Conservation (phyloP, 2,329 filamentous ascomycete genomes). For the Penicillium sumatraense region DNA sequence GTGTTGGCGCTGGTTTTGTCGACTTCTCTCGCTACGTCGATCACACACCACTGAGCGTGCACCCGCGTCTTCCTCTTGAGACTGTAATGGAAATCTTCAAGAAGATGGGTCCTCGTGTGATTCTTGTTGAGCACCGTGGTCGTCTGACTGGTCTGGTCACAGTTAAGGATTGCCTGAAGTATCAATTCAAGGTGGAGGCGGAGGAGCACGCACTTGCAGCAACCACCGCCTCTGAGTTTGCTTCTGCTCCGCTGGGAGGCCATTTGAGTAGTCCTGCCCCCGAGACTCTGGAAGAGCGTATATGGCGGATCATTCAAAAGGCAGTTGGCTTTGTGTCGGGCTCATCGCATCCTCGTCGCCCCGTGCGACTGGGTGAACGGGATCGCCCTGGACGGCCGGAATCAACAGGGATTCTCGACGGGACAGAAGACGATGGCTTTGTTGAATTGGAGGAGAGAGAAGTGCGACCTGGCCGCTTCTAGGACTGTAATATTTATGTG, state of each 20-base stretch:
- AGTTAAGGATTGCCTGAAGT: conserved; percentile 95
- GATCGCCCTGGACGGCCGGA: conserved; percentile 21
- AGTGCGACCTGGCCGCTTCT: conserved; percentile 12
- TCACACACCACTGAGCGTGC: conserved; percentile 84
- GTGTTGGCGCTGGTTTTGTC: conserved; percentile 62
- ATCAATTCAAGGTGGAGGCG: conserved; percentile 94
- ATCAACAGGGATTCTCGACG: conserved; percentile 53
- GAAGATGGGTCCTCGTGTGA: conserved; percentile 93
- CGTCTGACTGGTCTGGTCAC: conserved; percentile 84
- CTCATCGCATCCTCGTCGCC: conserved; percentile 16
- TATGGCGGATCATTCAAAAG: conserved; percentile 44
- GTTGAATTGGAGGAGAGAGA: conserved; percentile 51
- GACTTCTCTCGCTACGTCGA: conserved; percentile 91
- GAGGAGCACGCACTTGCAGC: conserved; percentile 66
- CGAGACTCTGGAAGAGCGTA: conserved; percentile 39
- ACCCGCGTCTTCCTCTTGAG: conserved; percentile 88
- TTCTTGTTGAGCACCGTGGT: conserved; percentile 89
- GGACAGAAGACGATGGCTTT: conserved; percentile 54
- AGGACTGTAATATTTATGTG: conserved; percentile 13
- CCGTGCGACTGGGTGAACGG: conserved; percentile 20
- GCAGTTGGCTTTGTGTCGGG: conserved; percentile 25
- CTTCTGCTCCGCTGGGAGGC: conserved; percentile 24
- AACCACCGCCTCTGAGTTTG: conserved; percentile 30
- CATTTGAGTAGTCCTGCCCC: conserved; percentile 22
- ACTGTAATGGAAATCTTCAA: conserved; percentile 99